These are phyloP conservation scores for Sphaceloma murrayae DNA, from an alignment of 2,329 filamentous ascomycete genomes.

Conservation along the genomic window DNA sequence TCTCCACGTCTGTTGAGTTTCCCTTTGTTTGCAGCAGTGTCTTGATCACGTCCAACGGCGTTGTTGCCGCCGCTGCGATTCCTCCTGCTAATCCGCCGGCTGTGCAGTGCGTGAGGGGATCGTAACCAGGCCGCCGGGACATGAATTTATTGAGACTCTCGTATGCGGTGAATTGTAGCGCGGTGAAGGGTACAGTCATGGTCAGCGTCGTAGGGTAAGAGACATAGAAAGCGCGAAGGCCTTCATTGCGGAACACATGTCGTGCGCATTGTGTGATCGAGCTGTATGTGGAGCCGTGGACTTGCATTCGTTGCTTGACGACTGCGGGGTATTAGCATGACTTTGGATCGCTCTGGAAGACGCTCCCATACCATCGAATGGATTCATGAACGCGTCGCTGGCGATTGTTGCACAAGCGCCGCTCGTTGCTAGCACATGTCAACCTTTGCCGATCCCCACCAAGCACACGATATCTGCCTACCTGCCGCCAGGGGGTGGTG, in stretches of 20 bases:
- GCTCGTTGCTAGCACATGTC: slow-evolving; percentile 58
- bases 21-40: slow-evolving; percentile 92
- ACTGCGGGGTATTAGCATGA: slow-evolving; percentile 46
- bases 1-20: slow-evolving; percentile 66
- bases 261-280: slow-evolving; percentile 79
- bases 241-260: slow-evolving; percentile 80
- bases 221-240: slow-evolving; percentile 87
- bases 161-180: slow-evolving; percentile 94
- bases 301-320: slow-evolving; percentile 99
- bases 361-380: slow-evolving; percentile 71
- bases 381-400: slow-evolving; percentile 98
- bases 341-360: neutral
- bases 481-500: slow-evolving; percentile 91
- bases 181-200: slow-evolving; percentile 98
- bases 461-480: slow-evolving; percentile 34
- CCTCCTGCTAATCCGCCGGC: slow-evolving; percentile 89
- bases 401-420: slow-evolving; percentile 93
- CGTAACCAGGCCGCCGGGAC: slow-evolving; percentile 71
- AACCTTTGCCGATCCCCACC: slow-evolving; percentile 11
- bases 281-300: slow-evolving; percentile 87
- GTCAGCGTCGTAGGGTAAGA: slow-evolving; percentile 96
- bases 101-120: slow-evolving; percentile 85
- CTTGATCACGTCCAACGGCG: slow-evolving; percentile 96
- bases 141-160: slow-evolving; percentile 90
- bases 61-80: slow-evolving; percentile 85